Evolutionary conservation across 1,284 basidiomycete genomes (phyloP).

Genomic region (Ganoderma multipileum): DNA sequence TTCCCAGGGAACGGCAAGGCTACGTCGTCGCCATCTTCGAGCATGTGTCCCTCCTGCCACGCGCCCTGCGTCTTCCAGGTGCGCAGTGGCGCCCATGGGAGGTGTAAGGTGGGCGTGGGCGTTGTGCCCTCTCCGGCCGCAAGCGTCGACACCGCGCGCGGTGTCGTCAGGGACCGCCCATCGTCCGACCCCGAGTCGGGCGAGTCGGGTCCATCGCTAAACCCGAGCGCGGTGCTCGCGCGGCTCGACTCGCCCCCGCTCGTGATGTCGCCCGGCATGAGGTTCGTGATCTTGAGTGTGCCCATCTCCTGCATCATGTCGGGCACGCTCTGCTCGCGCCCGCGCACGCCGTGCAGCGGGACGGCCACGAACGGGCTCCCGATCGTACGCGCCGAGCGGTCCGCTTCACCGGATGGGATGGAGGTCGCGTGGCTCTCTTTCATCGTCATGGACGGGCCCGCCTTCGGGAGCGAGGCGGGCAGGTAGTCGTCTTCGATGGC

Average conservation of each 20-base stretch:
- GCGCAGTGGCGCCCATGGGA: slow-evolving; percentile 34
- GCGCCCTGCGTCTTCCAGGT: slow-evolving; percentile 4
- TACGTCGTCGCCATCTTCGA: slow-evolving; percentile 11
- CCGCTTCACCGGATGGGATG: slow-evolving; percentile 15
- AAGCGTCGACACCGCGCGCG: neutral
- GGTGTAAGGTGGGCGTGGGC: neutral
- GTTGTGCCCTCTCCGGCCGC: slow-evolving; percentile 21
- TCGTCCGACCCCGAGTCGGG: slow-evolving; percentile 17
- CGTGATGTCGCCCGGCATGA: slow-evolving; percentile 47
- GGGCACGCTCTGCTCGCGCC: slow-evolving; percentile 35
- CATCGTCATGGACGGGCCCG: neutral
- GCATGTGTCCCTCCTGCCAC: slow-evolving; percentile 11
- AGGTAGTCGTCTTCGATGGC: slow-evolving; percentile 4
- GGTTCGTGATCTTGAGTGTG: slow-evolving; percentile 48
- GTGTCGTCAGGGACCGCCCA: slow-evolving; percentile 34
- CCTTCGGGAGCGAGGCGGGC: neutral
- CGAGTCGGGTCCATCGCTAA: slow-evolving; percentile 8
- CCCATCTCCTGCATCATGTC: slow-evolving; percentile 46
- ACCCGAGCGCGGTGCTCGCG: slow-evolving; percentile 36
- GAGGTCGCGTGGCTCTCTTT: slow-evolving; percentile 19
- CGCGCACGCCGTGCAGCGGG: slow-evolving; percentile 24
- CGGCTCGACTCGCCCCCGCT: slow-evolving; percentile 45
- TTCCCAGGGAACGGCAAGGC: slow-evolving; percentile 33
- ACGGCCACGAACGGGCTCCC: slow-evolving; percentile 37
- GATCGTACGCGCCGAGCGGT: slow-evolving; percentile 28